Percentiles rank a stretch among this genome's conserved stretches.
Evolutionary conservation across 2,329 filamentous ascomycete genomes (phyloP).

Genomic region (Alternaria angustiovoidea): DNA sequence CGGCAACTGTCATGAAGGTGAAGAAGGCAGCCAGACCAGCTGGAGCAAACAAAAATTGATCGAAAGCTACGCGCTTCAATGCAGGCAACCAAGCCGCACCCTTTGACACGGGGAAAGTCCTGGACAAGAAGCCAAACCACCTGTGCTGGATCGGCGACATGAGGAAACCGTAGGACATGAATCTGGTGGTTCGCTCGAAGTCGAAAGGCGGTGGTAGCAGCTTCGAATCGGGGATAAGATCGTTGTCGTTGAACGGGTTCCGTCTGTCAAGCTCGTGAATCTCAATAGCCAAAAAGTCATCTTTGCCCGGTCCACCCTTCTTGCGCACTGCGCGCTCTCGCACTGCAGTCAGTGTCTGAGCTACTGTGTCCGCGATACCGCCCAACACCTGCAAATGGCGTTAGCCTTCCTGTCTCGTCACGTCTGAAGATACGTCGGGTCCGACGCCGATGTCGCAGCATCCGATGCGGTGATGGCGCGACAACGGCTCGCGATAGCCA

Average conservation of each 20-base stretch:
- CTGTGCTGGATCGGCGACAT: slow-evolving; percentile 96
- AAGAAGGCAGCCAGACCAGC: slow-evolving; percentile 90
- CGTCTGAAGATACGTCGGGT: not conserved
- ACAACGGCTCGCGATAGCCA: not conserved
- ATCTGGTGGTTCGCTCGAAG: slow-evolving; percentile 90
- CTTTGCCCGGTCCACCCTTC: slow-evolving; percentile 68
- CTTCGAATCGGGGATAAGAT: slow-evolving; percentile 70
- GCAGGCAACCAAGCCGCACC: slow-evolving; percentile 73
- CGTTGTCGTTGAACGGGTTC: slow-evolving; percentile 70
- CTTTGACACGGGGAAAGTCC: slow-evolving; percentile 85
- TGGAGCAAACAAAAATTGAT: slow-evolving; percentile 93
- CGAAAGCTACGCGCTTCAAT: slow-evolving; percentile 88
- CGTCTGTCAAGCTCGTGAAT: slow-evolving; percentile 87
- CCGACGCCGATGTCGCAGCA: not conserved
- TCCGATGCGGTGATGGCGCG: not conserved
- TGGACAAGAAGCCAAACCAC: slow-evolving; percentile 89
- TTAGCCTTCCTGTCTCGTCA: slow-evolving; percentile 17
- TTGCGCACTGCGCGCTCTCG: slow-evolving; percentile 73
- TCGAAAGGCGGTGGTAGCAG: slow-evolving; percentile 83
- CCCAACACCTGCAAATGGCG: slow-evolving; percentile 67
- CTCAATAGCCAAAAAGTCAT: slow-evolving; percentile 82
- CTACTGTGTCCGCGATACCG: slow-evolving; percentile 95
- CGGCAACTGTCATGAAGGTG: slow-evolving; percentile 93
- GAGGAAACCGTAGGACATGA: slow-evolving; percentile 96
- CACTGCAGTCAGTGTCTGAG: slow-evolving; percentile 88